A percentile compares a stretch with the other conserved stretches of the same genome.
Conservation (phyloP, 441 rosid genomes). For the Rhodomyrtus psidioides region DNA sequence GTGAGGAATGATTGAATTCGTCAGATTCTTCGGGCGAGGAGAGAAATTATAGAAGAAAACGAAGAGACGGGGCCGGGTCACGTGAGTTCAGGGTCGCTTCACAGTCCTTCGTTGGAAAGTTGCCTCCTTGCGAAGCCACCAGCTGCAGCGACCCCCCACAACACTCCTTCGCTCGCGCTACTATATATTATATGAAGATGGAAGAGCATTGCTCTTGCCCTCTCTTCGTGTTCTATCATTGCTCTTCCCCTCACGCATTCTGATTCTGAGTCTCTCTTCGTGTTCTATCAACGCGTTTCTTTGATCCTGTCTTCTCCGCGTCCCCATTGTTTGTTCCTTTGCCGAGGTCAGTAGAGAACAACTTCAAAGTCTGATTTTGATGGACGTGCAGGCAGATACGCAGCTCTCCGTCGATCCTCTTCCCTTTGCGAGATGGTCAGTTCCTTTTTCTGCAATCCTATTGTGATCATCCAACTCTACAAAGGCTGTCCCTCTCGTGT, state of each 20-base stretch:
- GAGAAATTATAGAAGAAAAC: neutral
- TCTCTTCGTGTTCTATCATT: too few relatives aligned
- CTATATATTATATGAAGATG: neutral
- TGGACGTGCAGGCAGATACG: neutral
- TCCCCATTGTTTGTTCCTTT: neutral
- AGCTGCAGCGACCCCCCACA: too few relatives aligned
- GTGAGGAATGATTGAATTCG: neutral
- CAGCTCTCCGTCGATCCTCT: slow-evolving; percentile 23
- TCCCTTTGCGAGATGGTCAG: slow-evolving; percentile 58
- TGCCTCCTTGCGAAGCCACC: neutral
- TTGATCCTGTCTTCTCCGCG: neutral
- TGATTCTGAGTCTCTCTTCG: too few relatives aligned
- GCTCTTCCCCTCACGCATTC: too few relatives aligned
- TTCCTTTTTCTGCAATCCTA: neutral
- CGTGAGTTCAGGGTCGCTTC: neutral
- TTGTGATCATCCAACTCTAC: neutral
- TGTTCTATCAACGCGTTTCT: neutral
- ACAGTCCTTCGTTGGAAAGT: neutral
- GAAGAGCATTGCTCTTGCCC: neutral
- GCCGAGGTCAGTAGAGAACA: neutral
- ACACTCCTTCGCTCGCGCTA: neutral
- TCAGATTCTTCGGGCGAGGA: neutral
- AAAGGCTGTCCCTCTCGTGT: neutral
- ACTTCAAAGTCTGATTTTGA: neutral
- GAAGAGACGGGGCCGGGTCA: neutral